These are phyloP conservation scores for Leccinum barrowsii DNA, from an alignment of 768 basidiomycete genomes.

Conservation along the genomic window DNA sequence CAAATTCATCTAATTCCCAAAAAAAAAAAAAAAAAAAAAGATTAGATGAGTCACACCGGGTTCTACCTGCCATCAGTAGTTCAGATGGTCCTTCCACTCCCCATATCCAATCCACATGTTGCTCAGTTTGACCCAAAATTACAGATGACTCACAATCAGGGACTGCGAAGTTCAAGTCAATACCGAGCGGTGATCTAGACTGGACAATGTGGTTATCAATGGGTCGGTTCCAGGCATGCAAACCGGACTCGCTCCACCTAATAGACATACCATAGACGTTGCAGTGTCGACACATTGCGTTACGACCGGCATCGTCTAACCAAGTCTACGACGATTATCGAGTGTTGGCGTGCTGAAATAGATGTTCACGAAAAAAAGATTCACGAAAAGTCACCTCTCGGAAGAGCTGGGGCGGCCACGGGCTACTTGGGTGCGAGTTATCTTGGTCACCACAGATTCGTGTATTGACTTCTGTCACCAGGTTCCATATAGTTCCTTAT, in stretches of 20 bases:
- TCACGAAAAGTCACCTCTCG: background rate
- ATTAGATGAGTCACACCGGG: too few relatives aligned
- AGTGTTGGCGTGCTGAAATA: background rate
- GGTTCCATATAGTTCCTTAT: slow-evolving; percentile 61
- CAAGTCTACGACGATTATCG: background rate
- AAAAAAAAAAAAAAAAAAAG: too few relatives aligned
- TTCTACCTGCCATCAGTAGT: too few relatives aligned
- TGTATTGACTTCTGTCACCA: slow-evolving; percentile 21
- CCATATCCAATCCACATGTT: too few relatives aligned
- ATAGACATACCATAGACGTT: background rate
- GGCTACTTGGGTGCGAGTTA: slow-evolving; percentile 67
- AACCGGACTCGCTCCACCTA: slow-evolving; percentile 2
- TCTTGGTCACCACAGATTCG: background rate
- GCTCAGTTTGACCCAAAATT: background rate
- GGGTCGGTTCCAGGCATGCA: background rate
- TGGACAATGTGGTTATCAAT: background rate
- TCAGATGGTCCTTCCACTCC: too few relatives aligned
- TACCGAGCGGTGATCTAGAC: background rate
- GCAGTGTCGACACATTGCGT: background rate
- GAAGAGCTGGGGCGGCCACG: slow-evolving; percentile 63
- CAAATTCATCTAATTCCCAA: too few relatives aligned
- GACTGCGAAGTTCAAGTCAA: background rate
- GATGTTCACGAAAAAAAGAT: background rate
- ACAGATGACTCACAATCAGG: background rate
- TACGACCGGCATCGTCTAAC: background rate